Percentiles rank a stretch among this genome's conserved stretches.
phyloP scores from a whole-genome alignment of 495 filamentous ascomycete genomes.

The Neurospora pannonica region DNA sequence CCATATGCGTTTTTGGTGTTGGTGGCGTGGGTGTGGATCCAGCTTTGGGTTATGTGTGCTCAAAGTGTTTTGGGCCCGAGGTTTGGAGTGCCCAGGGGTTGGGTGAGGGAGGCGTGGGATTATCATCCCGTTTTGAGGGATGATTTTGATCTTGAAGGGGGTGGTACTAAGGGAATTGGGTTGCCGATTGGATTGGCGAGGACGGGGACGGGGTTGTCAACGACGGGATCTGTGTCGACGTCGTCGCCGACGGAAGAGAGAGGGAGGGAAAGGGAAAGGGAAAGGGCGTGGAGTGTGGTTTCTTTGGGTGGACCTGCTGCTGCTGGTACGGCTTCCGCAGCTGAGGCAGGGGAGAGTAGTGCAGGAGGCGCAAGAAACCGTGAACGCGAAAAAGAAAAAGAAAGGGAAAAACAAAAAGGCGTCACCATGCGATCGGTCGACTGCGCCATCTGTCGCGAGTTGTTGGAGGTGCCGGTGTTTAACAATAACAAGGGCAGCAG shows the following conservation, averaged over 20 bases:
- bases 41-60: conserved; percentile 63
- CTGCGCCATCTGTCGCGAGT: conserved; percentile 90
- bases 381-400: conserved; percentile 21
- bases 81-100: conserved; percentile 52
- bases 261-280: neutral
- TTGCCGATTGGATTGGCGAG: conserved; percentile 61
- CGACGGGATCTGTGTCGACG: conserved; percentile 4
- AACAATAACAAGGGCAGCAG: conserved; percentile 37
- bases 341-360: neutral
- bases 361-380: conserved; percentile 6
- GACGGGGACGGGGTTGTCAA: conserved; percentile 18
- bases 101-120: conserved; percentile 80
- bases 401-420: conserved; percentile 39
- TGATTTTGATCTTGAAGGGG: conserved; percentile 61
- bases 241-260: conserved; percentile 22
- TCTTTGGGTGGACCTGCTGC: neutral
- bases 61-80: conserved; percentile 84
- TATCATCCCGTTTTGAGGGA: conserved; percentile 90
- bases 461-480: conserved; percentile 78
- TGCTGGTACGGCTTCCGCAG: too few species aligned
- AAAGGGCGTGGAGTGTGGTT: conserved; percentile 5
- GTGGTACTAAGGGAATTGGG: conserved; percentile 35
- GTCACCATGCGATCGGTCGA: conserved; percentile 47
- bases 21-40: conserved; percentile 83
- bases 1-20: conserved; percentile 50